phyloP scores from a whole-genome alignment of 2,329 filamentous ascomycete genomes.

The Fusarium graminum region DNA sequence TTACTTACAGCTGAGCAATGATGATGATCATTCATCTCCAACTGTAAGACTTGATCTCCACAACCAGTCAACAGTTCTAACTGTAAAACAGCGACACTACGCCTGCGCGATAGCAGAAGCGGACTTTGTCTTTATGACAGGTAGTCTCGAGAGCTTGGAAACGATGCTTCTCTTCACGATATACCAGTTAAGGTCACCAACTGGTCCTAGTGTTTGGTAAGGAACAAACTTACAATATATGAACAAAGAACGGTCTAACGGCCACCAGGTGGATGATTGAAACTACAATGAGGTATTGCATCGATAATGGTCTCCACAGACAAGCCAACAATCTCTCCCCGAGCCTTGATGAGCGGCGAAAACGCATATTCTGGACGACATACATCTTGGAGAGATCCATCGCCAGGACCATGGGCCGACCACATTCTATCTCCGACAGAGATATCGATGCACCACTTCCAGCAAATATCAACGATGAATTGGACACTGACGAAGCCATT shows the following conservation, averaged over 20 bases:
- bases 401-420: conserved; percentile 8
- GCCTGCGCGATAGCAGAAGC: background rate
- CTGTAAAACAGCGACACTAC: background rate
- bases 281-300: conserved; percentile 4
- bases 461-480: background rate
- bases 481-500: background rate
- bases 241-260: background rate
- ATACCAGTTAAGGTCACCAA: conserved; percentile 9
- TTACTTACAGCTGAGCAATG: conserved; percentile 13
- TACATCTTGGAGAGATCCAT: conserved; percentile 14
- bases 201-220: conserved; percentile 6
- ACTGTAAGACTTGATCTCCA: background rate
- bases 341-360: background rate
- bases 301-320: conserved; percentile 5
- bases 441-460: conserved; percentile 4
- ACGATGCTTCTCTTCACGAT: conserved; percentile 13
- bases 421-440: conserved; percentile 12
- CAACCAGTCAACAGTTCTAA: background rate
- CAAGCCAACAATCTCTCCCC: background rate
- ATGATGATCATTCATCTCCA: conserved; percentile 1
- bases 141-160: conserved; percentile 13
- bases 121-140: background rate
- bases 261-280: conserved; percentile 2
- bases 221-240: too few relatives aligned
- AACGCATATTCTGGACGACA: conserved; percentile 10